phyloP scores from a whole-genome alignment of 2,329 filamentous ascomycete genomes.

The Nakataea oryzae region DNA sequence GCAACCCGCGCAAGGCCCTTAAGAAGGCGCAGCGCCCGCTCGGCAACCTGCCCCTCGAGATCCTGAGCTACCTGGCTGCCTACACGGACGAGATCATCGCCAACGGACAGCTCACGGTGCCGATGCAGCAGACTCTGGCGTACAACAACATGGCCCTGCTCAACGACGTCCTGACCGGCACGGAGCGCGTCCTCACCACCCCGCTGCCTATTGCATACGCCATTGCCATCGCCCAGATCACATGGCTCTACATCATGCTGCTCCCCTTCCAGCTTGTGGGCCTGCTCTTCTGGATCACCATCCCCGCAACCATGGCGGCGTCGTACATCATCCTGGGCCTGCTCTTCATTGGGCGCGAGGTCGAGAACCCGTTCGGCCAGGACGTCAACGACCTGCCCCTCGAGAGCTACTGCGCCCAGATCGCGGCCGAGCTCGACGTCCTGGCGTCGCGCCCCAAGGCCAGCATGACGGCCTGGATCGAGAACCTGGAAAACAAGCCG shows the following conservation, averaged over 20 bases:
- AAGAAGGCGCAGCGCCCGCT: constrained; percentile 57
- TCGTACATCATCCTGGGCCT: constrained; percentile 67
- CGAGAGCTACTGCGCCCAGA: constrained; percentile 54
- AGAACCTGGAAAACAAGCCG: constrained; percentile 24
- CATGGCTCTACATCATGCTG: constrained; percentile 63
- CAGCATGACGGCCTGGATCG: constrained; percentile 36
- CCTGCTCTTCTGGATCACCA: constrained; percentile 55
- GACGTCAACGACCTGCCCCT: constrained; percentile 60
- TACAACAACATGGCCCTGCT: constrained; percentile 39
- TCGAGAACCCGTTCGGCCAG: constrained; percentile 60
- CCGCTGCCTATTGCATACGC: constrained; percentile 61
- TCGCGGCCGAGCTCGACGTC: constrained; percentile 54
- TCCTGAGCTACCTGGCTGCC: constrained; percentile 52
- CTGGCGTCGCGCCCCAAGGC: constrained; percentile 46
- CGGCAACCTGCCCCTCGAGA: constrained; percentile 63
- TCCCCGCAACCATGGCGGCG: constrained; percentile 53
- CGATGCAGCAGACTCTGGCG: constrained; percentile 40
- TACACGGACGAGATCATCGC: constrained; percentile 48
- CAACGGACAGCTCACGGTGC: constrained; percentile 33
- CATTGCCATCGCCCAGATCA: constrained; percentile 68
- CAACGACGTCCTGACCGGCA: constrained; percentile 55
- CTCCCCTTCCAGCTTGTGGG: constrained; percentile 62
- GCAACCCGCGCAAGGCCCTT: constrained; percentile 59
- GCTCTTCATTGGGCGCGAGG: constrained; percentile 55
- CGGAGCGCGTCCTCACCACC: constrained; percentile 64